These are phyloP conservation scores for Cercis canadensis DNA, from an alignment of 306 rosid species.

Conservation along the genomic window DNA sequence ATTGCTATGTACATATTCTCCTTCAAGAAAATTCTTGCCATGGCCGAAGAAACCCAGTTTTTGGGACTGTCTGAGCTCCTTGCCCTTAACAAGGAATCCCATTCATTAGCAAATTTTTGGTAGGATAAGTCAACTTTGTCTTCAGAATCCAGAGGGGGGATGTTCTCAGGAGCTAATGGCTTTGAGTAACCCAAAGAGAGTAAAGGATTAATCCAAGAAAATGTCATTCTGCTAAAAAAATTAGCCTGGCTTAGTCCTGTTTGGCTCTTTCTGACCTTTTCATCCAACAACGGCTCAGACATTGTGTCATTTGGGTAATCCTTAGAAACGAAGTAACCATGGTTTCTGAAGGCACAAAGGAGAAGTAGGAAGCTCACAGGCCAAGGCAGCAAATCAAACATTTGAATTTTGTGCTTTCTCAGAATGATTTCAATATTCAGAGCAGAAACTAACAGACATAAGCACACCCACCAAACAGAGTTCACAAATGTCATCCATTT, in stretches of 20 bases:
- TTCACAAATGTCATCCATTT: slow-evolving; percentile 40
- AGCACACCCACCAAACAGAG: slow-evolving; percentile 53
- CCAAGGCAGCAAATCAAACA: slow-evolving; percentile 43
- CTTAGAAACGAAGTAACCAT: slow-evolving; percentile 26
- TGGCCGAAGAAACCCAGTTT: slow-evolving; percentile 45
- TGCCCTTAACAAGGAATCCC: slow-evolving; percentile 40
- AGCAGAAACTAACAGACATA: slow-evolving; percentile 41
- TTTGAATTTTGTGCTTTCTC: slow-evolving; percentile 22
- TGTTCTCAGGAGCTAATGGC: slow-evolving; percentile 44
- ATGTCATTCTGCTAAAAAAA: slow-evolving; percentile 42
- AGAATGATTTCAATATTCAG: slow-evolving; percentile 40
- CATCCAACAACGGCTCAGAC: slow-evolving; percentile 45
- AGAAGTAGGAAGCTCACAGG: slow-evolving; percentile 42
- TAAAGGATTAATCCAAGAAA: slow-evolving; percentile 57
- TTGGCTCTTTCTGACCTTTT: slow-evolving; percentile 19
- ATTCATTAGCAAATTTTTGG: slow-evolving; percentile 45
- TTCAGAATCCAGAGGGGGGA: slow-evolving; percentile 49
- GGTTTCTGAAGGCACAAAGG: slow-evolving; percentile 48
- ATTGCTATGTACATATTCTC: slow-evolving; percentile 48
- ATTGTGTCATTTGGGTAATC: slow-evolving; percentile 10
- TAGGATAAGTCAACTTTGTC: slow-evolving; percentile 50
- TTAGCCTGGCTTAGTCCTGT: slow-evolving; percentile 25
- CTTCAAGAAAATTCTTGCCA: slow-evolving; percentile 40
- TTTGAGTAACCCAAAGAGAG: slow-evolving; percentile 49
- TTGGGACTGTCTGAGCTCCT: slow-evolving; percentile 18